Percentiles rank a stretch among this genome's conserved stretches.
phyloP scores from a whole-genome alignment of 805 yeast species.

The Jamesozyma lodderae region DNA sequence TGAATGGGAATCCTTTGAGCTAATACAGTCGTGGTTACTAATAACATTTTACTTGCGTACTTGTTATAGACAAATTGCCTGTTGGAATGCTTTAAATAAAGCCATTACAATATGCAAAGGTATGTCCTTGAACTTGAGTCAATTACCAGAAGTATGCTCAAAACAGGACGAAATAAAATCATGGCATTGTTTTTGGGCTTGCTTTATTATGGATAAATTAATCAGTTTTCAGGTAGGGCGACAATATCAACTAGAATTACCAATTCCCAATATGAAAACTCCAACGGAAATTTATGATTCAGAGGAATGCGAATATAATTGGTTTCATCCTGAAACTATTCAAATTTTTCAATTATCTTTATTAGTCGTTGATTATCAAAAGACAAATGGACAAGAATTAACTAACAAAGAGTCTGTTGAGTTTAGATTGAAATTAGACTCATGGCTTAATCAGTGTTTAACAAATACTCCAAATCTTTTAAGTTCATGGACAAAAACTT shows the following conservation, averaged over 20 bases:
- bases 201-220: conserved; percentile 45
- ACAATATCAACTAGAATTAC: conserved; percentile 27
- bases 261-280: conserved; percentile 14
- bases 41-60: conserved; percentile 37
- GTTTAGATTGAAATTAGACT: conserved; percentile 9
- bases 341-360: conserved; percentile 16
- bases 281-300: conserved; percentile 8
- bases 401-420: conserved; percentile 9
- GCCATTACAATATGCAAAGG: conserved; percentile 38
- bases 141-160: conserved; percentile 19
- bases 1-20: conserved; percentile 45
- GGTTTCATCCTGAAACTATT: conserved; percentile 18
- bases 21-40: conserved; percentile 44
- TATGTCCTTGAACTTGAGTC: conserved; percentile 34
- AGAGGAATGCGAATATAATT: conserved; percentile 6
- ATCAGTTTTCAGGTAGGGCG: conserved; percentile 47
- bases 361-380: conserved; percentile 15
- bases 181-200: conserved; percentile 45
- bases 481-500: not conserved
- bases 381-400: conserved; percentile 15
- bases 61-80: conserved; percentile 37
- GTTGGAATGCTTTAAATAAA: conserved; percentile 34
- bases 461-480: not conserved
- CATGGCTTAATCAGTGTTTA: conserved; percentile 11
- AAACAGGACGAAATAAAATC: conserved; percentile 38